A percentile compares a stretch with the other conserved stretches of the same genome.
These are phyloP conservation scores for Backusella luteola DNA, from an alignment of 192 early-diverging fungal genomes.

Conservation along the genomic window DNA sequence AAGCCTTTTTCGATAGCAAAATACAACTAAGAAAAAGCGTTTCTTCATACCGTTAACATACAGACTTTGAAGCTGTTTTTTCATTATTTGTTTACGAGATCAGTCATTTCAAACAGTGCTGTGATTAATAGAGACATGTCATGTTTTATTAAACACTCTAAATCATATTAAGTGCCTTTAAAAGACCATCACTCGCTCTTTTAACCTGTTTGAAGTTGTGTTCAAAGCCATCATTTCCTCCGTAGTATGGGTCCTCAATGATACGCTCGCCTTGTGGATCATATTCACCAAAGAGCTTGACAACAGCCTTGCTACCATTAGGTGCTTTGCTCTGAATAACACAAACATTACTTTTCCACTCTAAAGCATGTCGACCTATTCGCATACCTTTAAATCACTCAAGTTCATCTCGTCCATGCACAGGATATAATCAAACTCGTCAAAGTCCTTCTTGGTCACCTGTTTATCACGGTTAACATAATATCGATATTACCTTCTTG, in stretches of 20 bases:
- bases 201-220: conserved; percentile 73
- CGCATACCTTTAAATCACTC: conserved; percentile 47
- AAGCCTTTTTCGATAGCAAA: too few relatives aligned
- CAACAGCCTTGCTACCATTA: conserved; percentile 30
- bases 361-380: not conserved
- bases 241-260: conserved; percentile 78
- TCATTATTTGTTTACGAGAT: too few relatives aligned
- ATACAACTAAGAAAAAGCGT: too few relatives aligned
- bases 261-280: conserved; percentile 71
- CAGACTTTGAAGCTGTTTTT: too few relatives aligned
- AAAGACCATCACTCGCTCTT: conserved; percentile 67
- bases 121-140: too few relatives aligned
- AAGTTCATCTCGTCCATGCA: conserved; percentile 91
- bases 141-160: not conserved
- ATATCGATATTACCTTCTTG: too few relatives aligned
- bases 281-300: conserved; percentile 77
- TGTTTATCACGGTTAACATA: not conserved
- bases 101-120: too few relatives aligned
- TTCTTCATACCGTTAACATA: too few relatives aligned
- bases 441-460: conserved; percentile 59
- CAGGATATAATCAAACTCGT: conserved; percentile 79
- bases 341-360: not conserved
- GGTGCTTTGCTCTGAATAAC: conserved; percentile 19
- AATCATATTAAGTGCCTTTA: conserved; percentile 46
- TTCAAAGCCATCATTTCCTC: conserved; percentile 72